phyloP scores from a whole-genome alignment of 352 stramenopile genomes.

The Phytophthora vignae region DNA sequence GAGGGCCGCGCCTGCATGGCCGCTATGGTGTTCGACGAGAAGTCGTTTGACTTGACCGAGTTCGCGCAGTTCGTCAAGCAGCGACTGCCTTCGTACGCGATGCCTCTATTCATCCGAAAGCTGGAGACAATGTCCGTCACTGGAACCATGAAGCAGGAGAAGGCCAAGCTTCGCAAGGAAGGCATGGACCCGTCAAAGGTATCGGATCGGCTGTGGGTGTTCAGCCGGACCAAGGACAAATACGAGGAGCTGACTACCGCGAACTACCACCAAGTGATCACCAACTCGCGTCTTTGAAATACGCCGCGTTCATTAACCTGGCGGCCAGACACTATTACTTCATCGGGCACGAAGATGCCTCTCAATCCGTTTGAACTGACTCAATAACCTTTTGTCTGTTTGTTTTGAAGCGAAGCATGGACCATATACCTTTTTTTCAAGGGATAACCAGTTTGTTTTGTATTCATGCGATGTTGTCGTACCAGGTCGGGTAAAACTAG shows the following conservation, averaged over 20 bases:
- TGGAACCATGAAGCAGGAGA: constrained; percentile 93
- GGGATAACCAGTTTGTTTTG: not conserved
- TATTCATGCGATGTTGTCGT: not conserved
- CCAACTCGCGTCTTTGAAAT: constrained; percentile 61
- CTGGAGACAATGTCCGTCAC: constrained; percentile 82
- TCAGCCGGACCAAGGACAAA: constrained; percentile 50
- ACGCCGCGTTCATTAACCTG: not conserved
- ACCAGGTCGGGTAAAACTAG: not conserved
- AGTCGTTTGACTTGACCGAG: constrained; percentile 56
- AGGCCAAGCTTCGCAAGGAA: constrained; percentile 87
- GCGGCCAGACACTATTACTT: not conserved
- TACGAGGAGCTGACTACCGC: constrained; percentile 69
- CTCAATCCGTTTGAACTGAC: constrained; percentile 15
- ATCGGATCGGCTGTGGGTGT: constrained; percentile 66
- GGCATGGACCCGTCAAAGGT: constrained; percentile 77
- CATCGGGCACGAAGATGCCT: not conserved
- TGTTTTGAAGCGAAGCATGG: not conserved
- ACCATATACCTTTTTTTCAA: not conserved
- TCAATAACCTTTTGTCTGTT: constrained; percentile 14
- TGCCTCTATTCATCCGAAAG: constrained; percentile 89
- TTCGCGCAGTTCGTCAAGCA: constrained; percentile 65
- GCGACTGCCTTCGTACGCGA: constrained; percentile 69
- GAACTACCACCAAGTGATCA: constrained; percentile 63
- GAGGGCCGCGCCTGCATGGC: constrained; percentile 88
- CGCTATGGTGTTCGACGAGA: constrained; percentile 82